Conservation (phyloP, 179 eudicot genomes). For the Beta corolliflora region DNA sequence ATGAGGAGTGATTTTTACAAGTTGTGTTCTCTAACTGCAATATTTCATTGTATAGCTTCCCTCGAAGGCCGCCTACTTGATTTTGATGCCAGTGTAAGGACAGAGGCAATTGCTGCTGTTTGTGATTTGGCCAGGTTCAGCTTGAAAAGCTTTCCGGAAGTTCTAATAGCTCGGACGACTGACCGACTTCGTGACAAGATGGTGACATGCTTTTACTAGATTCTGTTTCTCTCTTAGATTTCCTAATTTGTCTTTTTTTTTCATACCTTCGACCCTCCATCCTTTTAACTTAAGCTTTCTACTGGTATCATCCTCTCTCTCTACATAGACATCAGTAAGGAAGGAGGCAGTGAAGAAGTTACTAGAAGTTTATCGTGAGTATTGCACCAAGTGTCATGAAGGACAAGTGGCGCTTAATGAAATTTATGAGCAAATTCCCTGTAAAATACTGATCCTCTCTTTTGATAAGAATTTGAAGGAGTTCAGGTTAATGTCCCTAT, state of each 20-base stretch:
- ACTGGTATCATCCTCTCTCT: slow-evolving; percentile 14
- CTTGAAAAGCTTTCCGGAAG: slow-evolving; percentile 49
- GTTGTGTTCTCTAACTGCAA: neutral
- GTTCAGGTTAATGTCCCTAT: slow-evolving; percentile 53
- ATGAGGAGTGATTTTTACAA: neutral
- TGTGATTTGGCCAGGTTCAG: slow-evolving; percentile 71
- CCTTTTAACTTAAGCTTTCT: slow-evolving; percentile 1
- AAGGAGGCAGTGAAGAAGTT: slow-evolving; percentile 72
- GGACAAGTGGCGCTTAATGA: slow-evolving; percentile 47
- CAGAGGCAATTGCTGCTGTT: slow-evolving; percentile 68
- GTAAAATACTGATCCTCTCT: slow-evolving; percentile 76
- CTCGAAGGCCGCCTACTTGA: slow-evolving; percentile 77
- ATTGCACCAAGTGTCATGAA: slow-evolving; percentile 70
- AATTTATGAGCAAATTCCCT: slow-evolving; percentile 79
- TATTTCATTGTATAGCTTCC: slow-evolving; percentile 55
- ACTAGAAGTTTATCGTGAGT: slow-evolving; percentile 76
- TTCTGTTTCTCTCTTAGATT: slow-evolving; percentile 10
- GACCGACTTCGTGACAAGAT: slow-evolving; percentile 93
- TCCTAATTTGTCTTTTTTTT: neutral
- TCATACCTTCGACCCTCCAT: slow-evolving; percentile 6
- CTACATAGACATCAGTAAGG: slow-evolving; percentile 70
- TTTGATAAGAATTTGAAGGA: slow-evolving; percentile 77
- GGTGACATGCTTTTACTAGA: slow-evolving; percentile 42
- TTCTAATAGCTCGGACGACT: slow-evolving; percentile 51
- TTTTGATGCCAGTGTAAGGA: slow-evolving; percentile 84